Base-by-base conservation (phyloP, 148 eudicot species). In the Pouteria glomerata region DNA sequence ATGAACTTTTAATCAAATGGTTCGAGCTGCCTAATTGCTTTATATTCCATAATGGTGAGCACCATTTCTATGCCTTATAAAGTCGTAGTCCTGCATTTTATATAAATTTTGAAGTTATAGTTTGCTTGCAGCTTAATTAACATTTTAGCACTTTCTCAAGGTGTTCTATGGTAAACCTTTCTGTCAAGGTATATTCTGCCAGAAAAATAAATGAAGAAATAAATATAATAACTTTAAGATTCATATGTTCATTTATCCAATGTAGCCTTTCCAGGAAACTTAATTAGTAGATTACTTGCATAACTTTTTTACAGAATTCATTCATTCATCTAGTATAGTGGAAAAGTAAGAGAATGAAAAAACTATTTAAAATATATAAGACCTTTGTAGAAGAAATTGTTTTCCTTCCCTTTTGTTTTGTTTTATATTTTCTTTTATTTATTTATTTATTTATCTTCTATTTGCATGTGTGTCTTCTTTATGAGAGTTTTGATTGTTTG, bases 1-100 rank as follows among this genome's bases (percentile, higher is more conserved):
- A 88, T 79, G 98, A 95, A 80, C 85, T 85, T 77, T 71, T 85
- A 66, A 86, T 95, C 80, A 91, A 77, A 85, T 95, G 98, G 98
- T 91, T 95, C 76, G 97, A 95, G 81, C 96, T 95, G 78, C 97
- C 98, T 59, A 91, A 86, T 76, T 91, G 98, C 82, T 95, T 91
- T 86, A 91, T 95, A 83, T 95, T 95, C 74, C 98, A 95, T 67
- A 91, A 95, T 71, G 96, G 98, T 95, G 70, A 56, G 96, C 79
- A 55, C 66, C 19, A 42, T 69, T 68, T 24, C 58, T 74, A 30
- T 51, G 33, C 63, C 12, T 55, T 69, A 12, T 60, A n/a, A 53
- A 35, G 24, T 14, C n/a, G 10, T 24, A 44, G 1, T 55, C 14
- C 0, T 0, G 15, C 12, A 61, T 19, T n/a, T 19, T n/a, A 35